Base-by-base conservation (phyloP, 2,329 filamentous ascomycete genomes). In the Neoascochyta sp. region DNA sequence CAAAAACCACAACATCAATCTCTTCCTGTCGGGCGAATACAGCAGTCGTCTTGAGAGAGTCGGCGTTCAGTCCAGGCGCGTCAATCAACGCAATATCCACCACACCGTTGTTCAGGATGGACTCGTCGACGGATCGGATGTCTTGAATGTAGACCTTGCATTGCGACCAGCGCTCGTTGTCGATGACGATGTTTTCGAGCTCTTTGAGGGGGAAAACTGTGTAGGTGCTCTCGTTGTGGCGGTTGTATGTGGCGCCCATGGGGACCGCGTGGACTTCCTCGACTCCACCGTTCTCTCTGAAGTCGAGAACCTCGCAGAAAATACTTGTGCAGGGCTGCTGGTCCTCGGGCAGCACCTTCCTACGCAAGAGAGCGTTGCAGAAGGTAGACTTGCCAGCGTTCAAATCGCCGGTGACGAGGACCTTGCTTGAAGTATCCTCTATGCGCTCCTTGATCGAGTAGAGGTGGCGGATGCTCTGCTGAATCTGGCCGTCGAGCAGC, bases 341-440 rank as follows among this genome's bases (percentile, higher is more conserved):
- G 52, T 98, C 92, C 64, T 96, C 92, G 1, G 92, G 92, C 4
- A 98, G 67, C 16, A 98, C 78, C 64, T 96, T 96, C 41, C 89
- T 80, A 39, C 92, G 82, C 22, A 98, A 67, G 2, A 98, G 70
- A n/a, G 92, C 92, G 63, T 98, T 98, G 68, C 92, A 98, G 53
- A 98, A 98, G 1, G 92, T 98, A 4, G 92, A 98, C 60, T 98
- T 98, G 56, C 92, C 92, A 7, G 92, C 90, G 57, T 98, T 98
- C 31, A 98, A 66, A 59, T 98, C 92, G 54, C 92, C 92, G 0
- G 92, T 98, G 11, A 98, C 81, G 35, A 98, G 68, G 1, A 98
- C 92, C 63, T 98, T 98, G 66, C 90, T 96, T 4, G 90, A 86
- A 0, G 87, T 96, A 63, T 98, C 92, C 60, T 96, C 92, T 41